Evolutionary conservation across 495 filamentous ascomycete species (phyloP), one percentile per base, ranked within the genome.

Genomic region (Penicillium daleae): DNA sequence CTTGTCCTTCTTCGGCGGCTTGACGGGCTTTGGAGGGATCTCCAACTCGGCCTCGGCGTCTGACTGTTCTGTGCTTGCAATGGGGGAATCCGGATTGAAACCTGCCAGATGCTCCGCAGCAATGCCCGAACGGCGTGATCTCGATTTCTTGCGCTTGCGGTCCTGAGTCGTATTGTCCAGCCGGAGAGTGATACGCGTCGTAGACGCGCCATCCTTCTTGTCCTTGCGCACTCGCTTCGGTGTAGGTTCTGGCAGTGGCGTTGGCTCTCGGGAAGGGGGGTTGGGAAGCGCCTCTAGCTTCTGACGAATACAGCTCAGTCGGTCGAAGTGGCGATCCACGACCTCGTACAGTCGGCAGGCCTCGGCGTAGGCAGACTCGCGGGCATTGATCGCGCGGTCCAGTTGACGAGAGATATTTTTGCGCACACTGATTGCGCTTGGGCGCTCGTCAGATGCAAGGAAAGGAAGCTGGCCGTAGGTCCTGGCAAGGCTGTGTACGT

Each of bases 281-380:
- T 87, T 85, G 10, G 85, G 87, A 66, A 97, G 87, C 1, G 86
- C 86, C 65, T 92, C 81, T 15, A 99, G 86, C 76, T 97, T 97
- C 56, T 85, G 80, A 8, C 87, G 86, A 64, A 99, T 97, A 42
- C 85, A 89, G 61, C 82, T 86, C 56, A 92, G 79, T 29, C 92
- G 88, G 67, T 86, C 87, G 69, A 87, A 86, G 74, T 97, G 92
- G 51, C 92, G 86, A 67, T 90, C 85, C 17, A 96, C 84, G 59
- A 87, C 84, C 61, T 96, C 90, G 69, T 87, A 84, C 65, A 97
- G 84, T 56, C 94, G 88, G 68, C 83, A 80, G 8, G 95, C 90
- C 73, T 99, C 95, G 42, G 91, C 93, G 66, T 90, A 87, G 27
- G 92, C 79, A 39, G 89, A 90, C 65, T 90, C 84, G 67, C 92